Evolutionary conservation across 441 rosid genomes (phyloP), one percentile per base, ranked within the genome.

Genomic region (Populus hybrid): DNA sequence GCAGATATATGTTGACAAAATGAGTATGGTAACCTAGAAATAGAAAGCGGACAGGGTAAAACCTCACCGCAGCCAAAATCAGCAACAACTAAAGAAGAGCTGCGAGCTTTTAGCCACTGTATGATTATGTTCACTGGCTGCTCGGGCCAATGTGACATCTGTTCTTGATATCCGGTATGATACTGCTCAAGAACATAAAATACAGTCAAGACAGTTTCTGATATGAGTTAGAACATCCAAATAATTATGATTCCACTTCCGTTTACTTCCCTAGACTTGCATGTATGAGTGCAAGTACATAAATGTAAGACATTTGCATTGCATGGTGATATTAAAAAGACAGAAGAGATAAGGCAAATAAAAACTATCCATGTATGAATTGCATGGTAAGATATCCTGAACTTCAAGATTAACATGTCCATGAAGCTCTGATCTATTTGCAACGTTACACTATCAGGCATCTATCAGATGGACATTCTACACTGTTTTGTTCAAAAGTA

Each of bases 91-190:
- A 95, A 75, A 77, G 96, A 90, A 81, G 97, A 79, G 85, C 88
- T 90, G 29, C 33, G 90, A 74, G 76, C 87, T 63, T 83, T 81
- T 35, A 95, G 77, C 98, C 98, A 95, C 36, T 85, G 86, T n/a
- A 87, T 84, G 12, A 95, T 87, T 70, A 85, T 87, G 78, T 92
- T 90, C 77, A 93, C 91, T 18, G 98, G 97, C 78, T 79, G 91
- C 83, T 92, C 95, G n/a, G 98, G 99, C 99, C 99, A 95, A 76
- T 84, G 91, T 12, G 89, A 83, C 99, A 95, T 95, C 86, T 95
- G 98, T 79, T 94, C 91, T 77, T 95, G 94, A 84, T 95, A 95
- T 71, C 98, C 97, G 74, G 95, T 73, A 84, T 95, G 99, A 88
- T 93, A 95, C 99, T 95, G 86, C 28, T 68, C 75, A 83, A 75